A percentile compares a stretch with the other conserved stretches of the same genome.
Evolutionary conservation across 2,329 filamentous ascomycete genomes (phyloP).

Genomic region (Grosmannia penicillata): DNA sequence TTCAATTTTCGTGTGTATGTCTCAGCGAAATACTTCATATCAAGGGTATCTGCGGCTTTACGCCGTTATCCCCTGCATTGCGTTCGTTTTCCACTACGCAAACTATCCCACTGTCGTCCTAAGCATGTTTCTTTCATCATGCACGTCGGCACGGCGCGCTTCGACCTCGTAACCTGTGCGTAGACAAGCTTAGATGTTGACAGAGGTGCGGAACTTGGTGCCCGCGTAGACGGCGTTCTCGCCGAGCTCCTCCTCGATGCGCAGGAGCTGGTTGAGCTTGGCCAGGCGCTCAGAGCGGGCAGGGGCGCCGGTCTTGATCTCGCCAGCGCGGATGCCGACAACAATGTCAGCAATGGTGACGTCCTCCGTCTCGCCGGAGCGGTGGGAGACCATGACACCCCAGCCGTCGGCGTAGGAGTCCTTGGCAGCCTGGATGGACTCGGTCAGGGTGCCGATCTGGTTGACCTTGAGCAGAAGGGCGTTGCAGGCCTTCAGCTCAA

Average conservation of each 20-base stretch:
- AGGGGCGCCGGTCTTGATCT: constrained; percentile 98
- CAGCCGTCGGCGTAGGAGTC: constrained; percentile 90
- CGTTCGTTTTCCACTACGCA: too few species aligned
- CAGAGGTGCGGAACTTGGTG: constrained; percentile 76
- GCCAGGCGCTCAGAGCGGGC: constrained; percentile 94
- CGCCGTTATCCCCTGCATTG: too few species aligned
- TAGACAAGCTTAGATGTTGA: constrained; percentile 64
- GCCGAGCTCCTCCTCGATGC: constrained; percentile 98
- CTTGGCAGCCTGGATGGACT: constrained; percentile 98
- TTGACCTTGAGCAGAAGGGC: constrained; percentile 98
- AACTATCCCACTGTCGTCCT: too few species aligned
- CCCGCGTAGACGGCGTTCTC: constrained; percentile 85
- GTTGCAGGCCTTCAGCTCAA: constrained; percentile 98
- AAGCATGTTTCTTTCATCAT: too few species aligned
- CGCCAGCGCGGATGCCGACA: constrained; percentile 86
- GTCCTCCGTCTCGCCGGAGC: constrained; percentile 98
- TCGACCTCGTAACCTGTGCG: too few species aligned
- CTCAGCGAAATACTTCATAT: too few species aligned
- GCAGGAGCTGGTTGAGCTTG: constrained; percentile 99
- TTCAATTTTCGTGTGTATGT: too few species aligned
- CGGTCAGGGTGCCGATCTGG: constrained; percentile 97
- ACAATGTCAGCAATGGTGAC: constrained; percentile 98
- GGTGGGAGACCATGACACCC: constrained; percentile 99
- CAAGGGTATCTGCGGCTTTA: too few species aligned
- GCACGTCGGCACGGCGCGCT: too few species aligned